Base-by-base conservation (phyloP, 2,329 filamentous ascomycete species). In the Alternaria arborescens region DNA sequence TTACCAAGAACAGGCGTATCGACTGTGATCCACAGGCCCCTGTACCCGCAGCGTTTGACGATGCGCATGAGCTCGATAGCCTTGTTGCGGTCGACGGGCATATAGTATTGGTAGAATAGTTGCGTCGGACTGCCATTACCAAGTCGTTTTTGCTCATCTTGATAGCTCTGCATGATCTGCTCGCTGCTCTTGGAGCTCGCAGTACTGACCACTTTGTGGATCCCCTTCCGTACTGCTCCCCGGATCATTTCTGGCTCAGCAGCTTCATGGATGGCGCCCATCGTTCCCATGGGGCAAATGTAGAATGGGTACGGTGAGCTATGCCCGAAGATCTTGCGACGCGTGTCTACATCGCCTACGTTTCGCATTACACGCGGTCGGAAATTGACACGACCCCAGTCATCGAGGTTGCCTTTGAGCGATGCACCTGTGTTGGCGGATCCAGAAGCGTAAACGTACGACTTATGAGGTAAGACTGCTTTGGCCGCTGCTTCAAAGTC, bases 261-360 rank as follows among this genome's bases (percentile, higher is more conserved):
- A 28, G 70, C 76, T 12, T 71, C 52, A 48, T 80, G 74, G 1
- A 75, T 75, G 1, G 77, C 69, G 12, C 75, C 74, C 26, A 78
- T 68, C 1, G 75, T 77, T 1, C 78, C 78, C 67, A 78, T 78
- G 0, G 78, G 78, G 1, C 73, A 75, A 42, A 81, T 75, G 60
- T 80, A 80, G 58, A 81, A 78, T 0, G 79, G 79, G 34, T 78
- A 73, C 3, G 61, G 66, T 16, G 71, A 70, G 52, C 61, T 67
- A 41, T 76, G 67, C 2, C 78, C 78, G n/a, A 80, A 69, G 16
- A 80, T 76, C 22, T 68, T 67, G 41, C 73, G 66, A 11, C 64
- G 61, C 46, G 68, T 73, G 40, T 77, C 71, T 2, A 76, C 70
- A 24, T 76, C 63, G 20, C 74, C 73, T 3, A 79, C 77, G 42